Base-by-base conservation (phyloP, 1,284 basidiomycete genomes). In the Ganoderma sp. region DNA sequence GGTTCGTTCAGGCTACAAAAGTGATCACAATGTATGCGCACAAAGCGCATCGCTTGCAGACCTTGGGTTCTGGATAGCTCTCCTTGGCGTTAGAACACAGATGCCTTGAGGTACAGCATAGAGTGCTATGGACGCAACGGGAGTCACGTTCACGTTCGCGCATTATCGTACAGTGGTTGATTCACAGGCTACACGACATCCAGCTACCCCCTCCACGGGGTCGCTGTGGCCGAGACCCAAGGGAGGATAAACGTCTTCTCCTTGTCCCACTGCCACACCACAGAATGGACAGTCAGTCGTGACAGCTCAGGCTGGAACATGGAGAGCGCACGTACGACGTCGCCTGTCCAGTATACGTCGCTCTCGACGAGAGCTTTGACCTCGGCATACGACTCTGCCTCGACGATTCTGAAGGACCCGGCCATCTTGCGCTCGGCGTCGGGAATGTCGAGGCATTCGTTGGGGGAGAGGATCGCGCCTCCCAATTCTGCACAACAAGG, bases 301-400 rank as follows among this genome's bases (percentile, higher is more conserved):
- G 25, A 50, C 1, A 39, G 39, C 17, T 2, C 4, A 14, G 22
- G 6, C 5, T 1, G 14, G 28, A 2, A 14, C 2, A 25, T 5
- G 14, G 8, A 56, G 28, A 5, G 19, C 0, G 9, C 28, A 75
- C 74, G 69, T 59, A 78, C 76, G 48, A 77, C 76, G 43, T 73
- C 71, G 12, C 65, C 71, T 8, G 67, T 71, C 67, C 68, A 77
- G 60, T 78, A 78, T 0, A 73, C 63, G 66, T 79, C 78, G 32
- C 64, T 61, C 67, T 76, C 73, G 17, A 78, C 67, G 45, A 73
- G 43, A 56, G 70, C 68, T 65, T 72, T 73, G 63, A 74, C 78
- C 50, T 75, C 71, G 34, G 75, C 78, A 58, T 78, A 69, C n/a
- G 65, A 72, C 25, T 71, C 72, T 17, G 77, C 77, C 67, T 78